Evolutionary conservation across 768 basidiomycete genomes (phyloP), one percentile per base, ranked within the genome.

Genomic region (Lentinula raphanica): DNA sequence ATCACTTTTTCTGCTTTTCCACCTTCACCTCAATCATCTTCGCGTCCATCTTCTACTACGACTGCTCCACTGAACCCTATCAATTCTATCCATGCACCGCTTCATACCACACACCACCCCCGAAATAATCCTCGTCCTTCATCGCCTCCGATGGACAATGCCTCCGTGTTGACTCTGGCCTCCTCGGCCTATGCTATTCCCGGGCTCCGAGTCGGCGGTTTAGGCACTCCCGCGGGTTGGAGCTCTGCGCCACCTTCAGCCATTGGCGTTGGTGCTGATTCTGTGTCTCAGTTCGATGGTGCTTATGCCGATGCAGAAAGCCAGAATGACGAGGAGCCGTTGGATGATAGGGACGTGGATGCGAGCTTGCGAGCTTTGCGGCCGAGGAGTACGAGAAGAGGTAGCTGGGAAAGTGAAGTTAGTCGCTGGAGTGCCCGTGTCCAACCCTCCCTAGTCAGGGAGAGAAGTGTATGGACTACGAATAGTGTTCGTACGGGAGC

Each of bases 121-220:
- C 84, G 94, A 46, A 92, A 97, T 71, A 99, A 99, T 67, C 96
- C 96, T 1, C 85, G 91, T 23, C 96, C 97, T 23, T 88, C 89
- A 15, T 92, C 92, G 5, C 89, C 92, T 21, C 95, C 96, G 1
- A 76, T 85, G 45, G 94, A 95, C 66, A 94, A 98, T 67, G 96
- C 96, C 1, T 94, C 92, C 2, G 76, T 95, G 56, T 78, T 98
- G 46, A 99, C 96, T 0, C 83, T 99, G 11, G 96, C 96, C 12
- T 94, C 92, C 25, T 95, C 93, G 3, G 94, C 92, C 3, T 97
- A 91, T 70, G 95, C 85, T 0, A 74, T 87, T 54, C 84, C 87
- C 15, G 82, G 80, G 19, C 76, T 74, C 27, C 82, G 85, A 46
- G 64, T 72, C 36, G 78, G 82, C 36, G 78, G 82, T 36, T 67